Evolutionary conservation across 768 basidiomycete genomes (phyloP).

Genomic region (Agaricus bisporus): DNA sequence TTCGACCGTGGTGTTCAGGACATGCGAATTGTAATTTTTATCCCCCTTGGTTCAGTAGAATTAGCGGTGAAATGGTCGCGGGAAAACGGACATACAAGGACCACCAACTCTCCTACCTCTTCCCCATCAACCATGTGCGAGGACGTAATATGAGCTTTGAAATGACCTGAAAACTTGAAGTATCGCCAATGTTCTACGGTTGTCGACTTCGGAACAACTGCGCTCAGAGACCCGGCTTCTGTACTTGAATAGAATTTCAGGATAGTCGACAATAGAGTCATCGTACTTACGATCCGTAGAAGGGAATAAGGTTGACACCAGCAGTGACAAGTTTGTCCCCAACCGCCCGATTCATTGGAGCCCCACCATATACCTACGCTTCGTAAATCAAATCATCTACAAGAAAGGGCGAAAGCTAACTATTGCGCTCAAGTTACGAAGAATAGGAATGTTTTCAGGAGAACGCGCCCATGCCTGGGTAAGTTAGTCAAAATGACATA

Average conservation of each 20-base stretch:
- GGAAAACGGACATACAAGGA: neutral
- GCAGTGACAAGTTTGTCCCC: conserved; percentile 15
- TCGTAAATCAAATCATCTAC: neutral
- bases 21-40: conserved; percentile 2
- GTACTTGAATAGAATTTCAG: neutral
- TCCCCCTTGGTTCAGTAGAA: too few species aligned
- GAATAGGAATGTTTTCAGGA: conserved; percentile 9
- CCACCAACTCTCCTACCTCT: neutral
- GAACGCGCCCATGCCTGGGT: conserved; percentile 17
- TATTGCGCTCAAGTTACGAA: conserved; percentile 14
- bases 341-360: conserved; percentile 18
- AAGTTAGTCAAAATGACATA: neutral
- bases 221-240: neutral
- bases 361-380: conserved; percentile 18
- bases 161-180: neutral
- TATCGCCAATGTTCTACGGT: neutral
- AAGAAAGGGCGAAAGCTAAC: conserved; percentile 2
- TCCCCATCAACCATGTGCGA: neutral
- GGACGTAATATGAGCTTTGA: neutral
- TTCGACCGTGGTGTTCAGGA: conserved; percentile 26
- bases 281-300: conserved; percentile 30
- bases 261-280: neutral
- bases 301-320: conserved; percentile 17
- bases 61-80: neutral
- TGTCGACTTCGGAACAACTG: neutral